phyloP scores from a whole-genome alignment of 768 basidiomycete species.

The Pholiota microspora region DNA sequence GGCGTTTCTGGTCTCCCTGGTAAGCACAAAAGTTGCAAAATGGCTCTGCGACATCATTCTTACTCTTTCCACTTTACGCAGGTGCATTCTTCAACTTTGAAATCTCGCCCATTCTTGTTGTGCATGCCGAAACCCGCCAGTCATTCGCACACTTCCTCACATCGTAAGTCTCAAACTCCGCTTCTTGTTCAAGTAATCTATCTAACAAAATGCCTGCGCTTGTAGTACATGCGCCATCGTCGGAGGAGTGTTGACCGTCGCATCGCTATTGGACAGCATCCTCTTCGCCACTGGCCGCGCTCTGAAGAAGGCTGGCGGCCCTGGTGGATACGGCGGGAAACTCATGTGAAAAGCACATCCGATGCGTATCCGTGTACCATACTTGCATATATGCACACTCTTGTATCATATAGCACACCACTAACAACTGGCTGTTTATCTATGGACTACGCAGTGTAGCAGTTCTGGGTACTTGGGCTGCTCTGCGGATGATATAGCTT shows the following conservation, averaged over 20 bases:
- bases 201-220: not conserved
- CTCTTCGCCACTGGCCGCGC: slow-evolving; percentile 80
- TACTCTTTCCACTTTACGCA: slow-evolving; percentile 11
- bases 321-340: slow-evolving; percentile 36
- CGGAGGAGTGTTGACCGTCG: slow-evolving; percentile 95
- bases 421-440: slow-evolving; percentile 8
- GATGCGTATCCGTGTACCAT: slow-evolving; percentile 12
- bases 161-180: slow-evolving; percentile 58
- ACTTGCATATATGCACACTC: slow-evolving; percentile 15
- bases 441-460: not conserved
- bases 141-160: slow-evolving; percentile 98
- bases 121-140: slow-evolving; percentile 88
- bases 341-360: slow-evolving; percentile 36
- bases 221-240: slow-evolving; percentile 93
- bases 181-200: not conserved
- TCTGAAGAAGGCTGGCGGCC: slow-evolving; percentile 55
- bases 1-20: slow-evolving; percentile 71
- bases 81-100: slow-evolving; percentile 93
- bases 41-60: not conserved
- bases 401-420: slow-evolving; percentile 27
- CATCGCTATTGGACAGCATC: slow-evolving; percentile 81
- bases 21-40: slow-evolving; percentile 19
- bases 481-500: too few relatives aligned
- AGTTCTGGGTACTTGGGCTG: not conserved
- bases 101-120: slow-evolving; percentile 93